phyloP scores from a whole-genome alignment of 345 rosid genomes.

The Rhizophora mangle region DNA sequence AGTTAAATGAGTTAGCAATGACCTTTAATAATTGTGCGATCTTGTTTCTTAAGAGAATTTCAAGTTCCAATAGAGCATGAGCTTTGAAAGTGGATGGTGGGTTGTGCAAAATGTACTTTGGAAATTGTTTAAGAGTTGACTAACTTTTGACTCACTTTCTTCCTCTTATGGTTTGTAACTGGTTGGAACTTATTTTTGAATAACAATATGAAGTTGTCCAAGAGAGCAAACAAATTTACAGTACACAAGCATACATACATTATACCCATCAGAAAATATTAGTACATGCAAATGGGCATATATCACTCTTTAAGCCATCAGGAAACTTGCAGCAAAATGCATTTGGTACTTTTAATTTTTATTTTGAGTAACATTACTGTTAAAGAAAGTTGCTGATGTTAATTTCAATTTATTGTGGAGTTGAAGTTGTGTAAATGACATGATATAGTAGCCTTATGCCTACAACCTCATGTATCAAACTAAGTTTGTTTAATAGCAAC shows the following conservation, averaged over 20 bases:
- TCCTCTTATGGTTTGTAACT: constrained; percentile 3
- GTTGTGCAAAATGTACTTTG: constrained; percentile 13
- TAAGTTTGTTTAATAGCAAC: constrained; percentile 4
- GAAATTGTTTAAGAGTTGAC: constrained; percentile 28
- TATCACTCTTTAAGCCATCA: neutral
- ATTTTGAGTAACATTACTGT: neutral
- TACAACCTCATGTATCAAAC: constrained; percentile 1
- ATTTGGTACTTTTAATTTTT: constrained; percentile 9
- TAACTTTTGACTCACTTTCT: constrained; percentile 11
- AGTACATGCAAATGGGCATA: constrained; percentile 12
- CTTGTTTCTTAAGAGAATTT: constrained; percentile 24
- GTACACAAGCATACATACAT: too few relatives aligned
- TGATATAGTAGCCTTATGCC: constrained; percentile 34
- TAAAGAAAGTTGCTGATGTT: constrained; percentile 27
- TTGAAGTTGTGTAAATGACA: constrained; percentile 24
- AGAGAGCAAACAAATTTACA: neutral
- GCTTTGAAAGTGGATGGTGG: constrained; percentile 8
- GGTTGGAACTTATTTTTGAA: constrained; percentile 20
- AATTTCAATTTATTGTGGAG: constrained; percentile 18
- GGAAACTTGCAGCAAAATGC: constrained; percentile 3
- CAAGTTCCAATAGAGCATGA: constrained; percentile 47
- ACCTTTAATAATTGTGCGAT: constrained; percentile 26
- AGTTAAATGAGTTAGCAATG: constrained; percentile 12
- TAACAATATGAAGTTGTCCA: neutral
- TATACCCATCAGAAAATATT: constrained; percentile 6